Conservation (phyloP, 179 eudicot genomes). For the Spergularia azorica region DNA sequence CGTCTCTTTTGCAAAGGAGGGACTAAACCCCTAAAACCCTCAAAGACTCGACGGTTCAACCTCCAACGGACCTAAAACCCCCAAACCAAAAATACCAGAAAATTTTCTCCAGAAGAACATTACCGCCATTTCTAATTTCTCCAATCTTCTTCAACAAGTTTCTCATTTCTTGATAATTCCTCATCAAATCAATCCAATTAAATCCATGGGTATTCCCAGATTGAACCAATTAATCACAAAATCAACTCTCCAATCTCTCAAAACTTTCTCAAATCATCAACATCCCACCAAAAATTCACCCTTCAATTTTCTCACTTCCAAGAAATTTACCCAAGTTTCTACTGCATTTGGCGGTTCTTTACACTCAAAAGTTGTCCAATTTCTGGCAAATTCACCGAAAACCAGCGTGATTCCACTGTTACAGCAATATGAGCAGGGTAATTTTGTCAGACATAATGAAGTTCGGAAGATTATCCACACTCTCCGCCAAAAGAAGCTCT, state of each 20-base stretch:
- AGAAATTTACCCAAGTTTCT: neutral
- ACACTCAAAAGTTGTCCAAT: neutral
- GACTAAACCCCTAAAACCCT: too few relatives aligned
- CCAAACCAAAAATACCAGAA: too few relatives aligned
- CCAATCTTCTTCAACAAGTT: neutral
- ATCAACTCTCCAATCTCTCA: slow-evolving; percentile 6
- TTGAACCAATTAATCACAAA: slow-evolving; percentile 1
- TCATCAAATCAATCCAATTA: neutral
- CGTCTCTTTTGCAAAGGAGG: too few relatives aligned
- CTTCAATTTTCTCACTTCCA: neutral
- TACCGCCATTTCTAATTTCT: neutral
- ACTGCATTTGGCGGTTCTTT: neutral
- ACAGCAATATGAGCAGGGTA: neutral
- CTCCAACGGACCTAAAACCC: too few relatives aligned
- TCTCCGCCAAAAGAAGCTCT: neutral
- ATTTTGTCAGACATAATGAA: neutral
- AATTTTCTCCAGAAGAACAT: too few relatives aligned
- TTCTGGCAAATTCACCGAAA: slow-evolving; percentile 1
- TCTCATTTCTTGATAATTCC: neutral
- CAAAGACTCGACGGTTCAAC: too few relatives aligned
- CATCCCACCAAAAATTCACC: neutral
- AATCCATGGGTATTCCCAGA: slow-evolving; percentile 1
- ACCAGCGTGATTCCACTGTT: slow-evolving; percentile 5
- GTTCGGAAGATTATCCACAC: slow-evolving; percentile 7
- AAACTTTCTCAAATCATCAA: neutral